Base-by-base conservation (phyloP, 306 rosid species). In the Pueraria montana region DNA sequence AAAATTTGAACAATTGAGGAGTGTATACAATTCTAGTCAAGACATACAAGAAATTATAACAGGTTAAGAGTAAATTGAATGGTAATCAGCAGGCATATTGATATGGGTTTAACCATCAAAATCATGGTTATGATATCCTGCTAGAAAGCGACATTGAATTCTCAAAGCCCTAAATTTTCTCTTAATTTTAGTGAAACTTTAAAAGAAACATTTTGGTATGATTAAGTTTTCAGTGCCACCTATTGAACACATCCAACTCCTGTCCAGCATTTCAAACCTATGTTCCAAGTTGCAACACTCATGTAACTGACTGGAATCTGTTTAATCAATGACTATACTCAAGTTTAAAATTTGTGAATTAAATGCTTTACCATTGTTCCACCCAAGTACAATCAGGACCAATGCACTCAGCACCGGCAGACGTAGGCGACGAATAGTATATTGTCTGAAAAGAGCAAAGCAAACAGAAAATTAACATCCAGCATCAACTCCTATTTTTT, bases 341-440 rank as follows among this genome's bases (percentile, higher is more conserved):
- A 21, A 8, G 76, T 59, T 61, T 55, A 55, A 64, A 83, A 59
- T 66, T 67, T 32, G 18, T 20, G 21, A 67, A 43, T 78, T 6
- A 79, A 49, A 72, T 68, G 72, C 8, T 49, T 82, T 86, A 96
- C 99, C 99, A 96, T 86, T 96, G 99, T 84, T 96, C 99, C 77
- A 96, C 97, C 99, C 98, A 96, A 5, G 92, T 88, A 88, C 99
- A 96, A 63, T 89, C 48, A 65, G 97, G 92, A 87, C 90, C 99
- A 90, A 96, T 90, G 91, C 98, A 96, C 86, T 87, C 97, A 17
- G 99, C 99, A 71, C 98, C 99, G 8, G 98, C 99, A 63, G 99
- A 96, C 4, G 90, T 91, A 82, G 91, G 97, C 2, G 99, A 94
- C 0, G 98, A 94, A 88, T 91, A 96, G 91, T 86, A 56, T 43